These are phyloP conservation scores for Epichloe elymi DNA, from an alignment of 2,329 filamentous ascomycete species.

Conservation along the genomic window DNA sequence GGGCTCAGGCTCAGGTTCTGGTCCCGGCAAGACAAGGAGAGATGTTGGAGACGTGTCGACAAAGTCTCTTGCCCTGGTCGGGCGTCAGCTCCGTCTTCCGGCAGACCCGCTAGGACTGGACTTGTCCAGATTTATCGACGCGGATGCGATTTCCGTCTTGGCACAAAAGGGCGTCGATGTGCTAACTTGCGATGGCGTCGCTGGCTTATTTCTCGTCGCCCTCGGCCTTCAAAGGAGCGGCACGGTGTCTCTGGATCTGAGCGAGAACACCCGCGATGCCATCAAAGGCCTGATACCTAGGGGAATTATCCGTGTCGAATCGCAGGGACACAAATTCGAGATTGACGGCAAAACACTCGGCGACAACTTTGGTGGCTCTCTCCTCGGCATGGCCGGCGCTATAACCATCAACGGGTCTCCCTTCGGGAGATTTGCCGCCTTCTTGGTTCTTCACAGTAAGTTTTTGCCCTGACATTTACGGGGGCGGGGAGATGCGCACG, in stretches of 20 bases:
- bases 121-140: slow-evolving; percentile 16
- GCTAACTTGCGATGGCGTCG: slow-evolving; percentile 20
- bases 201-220: slow-evolving; percentile 16
- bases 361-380: slow-evolving; percentile 7
- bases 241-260: slow-evolving; percentile 7
- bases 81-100: not conserved
- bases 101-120: slow-evolving; percentile 6
- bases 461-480: not conserved
- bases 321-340: slow-evolving; percentile 14
- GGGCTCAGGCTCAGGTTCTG: not conserved
- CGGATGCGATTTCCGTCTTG: slow-evolving; percentile 16
- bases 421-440: not conserved
- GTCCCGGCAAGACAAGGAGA: not conserved
- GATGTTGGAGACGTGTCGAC: not conserved
- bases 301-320: slow-evolving; percentile 14
- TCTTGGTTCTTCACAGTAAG: slow-evolving; percentile 6
- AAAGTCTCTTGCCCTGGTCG: not conserved
- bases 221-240: slow-evolving; percentile 14
- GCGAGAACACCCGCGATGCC: slow-evolving; percentile 1
- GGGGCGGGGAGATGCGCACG: too few species aligned
- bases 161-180: slow-evolving; percentile 17
- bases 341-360: slow-evolving; percentile 13
- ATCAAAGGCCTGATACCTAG: slow-evolving; percentile 14
- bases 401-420: slow-evolving; percentile 4
- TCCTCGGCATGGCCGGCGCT: slow-evolving; percentile 2